Percentiles rank a stretch among this genome's conserved stretches.
Conservation (phyloP, 2,329 filamentous ascomycete genomes). For the Sclerotinia trifoliorum region DNA sequence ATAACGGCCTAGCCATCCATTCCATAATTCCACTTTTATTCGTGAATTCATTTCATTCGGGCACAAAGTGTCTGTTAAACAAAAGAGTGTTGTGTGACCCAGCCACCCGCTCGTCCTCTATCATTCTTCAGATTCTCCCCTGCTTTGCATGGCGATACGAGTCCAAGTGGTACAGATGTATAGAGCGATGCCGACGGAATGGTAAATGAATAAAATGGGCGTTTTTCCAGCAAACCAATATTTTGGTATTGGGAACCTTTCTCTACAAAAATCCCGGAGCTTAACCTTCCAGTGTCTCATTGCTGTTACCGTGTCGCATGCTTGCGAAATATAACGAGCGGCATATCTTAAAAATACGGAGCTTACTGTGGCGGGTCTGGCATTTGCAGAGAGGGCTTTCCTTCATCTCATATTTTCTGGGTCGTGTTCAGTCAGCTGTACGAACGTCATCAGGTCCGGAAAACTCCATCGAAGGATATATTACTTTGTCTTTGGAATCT, state of each 20-base stretch:
- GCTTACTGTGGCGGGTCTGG: constrained; percentile 8
- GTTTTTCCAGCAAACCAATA: constrained; percentile 3
- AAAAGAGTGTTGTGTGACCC: background rate
- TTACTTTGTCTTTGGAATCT: background rate
- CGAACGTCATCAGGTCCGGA: background rate
- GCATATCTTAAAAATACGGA: background rate
- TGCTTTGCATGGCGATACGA: constrained; percentile 18
- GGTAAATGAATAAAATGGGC: constrained; percentile 14
- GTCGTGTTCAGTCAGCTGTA: constrained; percentile 12
- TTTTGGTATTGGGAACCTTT: background rate
- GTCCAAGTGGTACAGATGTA: background rate
- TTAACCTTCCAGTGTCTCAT: constrained; percentile 14
- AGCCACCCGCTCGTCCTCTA: constrained; percentile 1
- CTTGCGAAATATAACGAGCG: constrained; percentile 12
- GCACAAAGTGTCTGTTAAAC: constrained; percentile 11
- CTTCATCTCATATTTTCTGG: background rate
- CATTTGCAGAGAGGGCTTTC: background rate
- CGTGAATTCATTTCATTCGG: background rate
- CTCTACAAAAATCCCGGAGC: background rate
- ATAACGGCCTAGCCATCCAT: constrained; percentile 9
- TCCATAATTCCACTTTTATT: constrained; percentile 3
- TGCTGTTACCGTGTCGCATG: constrained; percentile 13
- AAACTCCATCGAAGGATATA: background rate
- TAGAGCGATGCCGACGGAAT: constrained; percentile 18
- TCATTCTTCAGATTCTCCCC: background rate